Base-by-base conservation (phyloP, 257 asterid species). In the Lycium barbarum region DNA sequence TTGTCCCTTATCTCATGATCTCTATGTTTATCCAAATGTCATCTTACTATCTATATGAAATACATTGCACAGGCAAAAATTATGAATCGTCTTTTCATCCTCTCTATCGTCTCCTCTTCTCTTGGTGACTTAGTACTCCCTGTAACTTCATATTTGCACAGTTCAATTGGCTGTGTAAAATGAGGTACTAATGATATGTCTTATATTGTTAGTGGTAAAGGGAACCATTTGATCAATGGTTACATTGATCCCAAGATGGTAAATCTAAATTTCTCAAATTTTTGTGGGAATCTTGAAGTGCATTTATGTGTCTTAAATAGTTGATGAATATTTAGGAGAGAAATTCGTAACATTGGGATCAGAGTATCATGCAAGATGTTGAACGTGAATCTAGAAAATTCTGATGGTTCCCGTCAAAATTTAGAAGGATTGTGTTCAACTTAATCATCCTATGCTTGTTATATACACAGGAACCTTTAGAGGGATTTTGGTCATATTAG, bases 81-180 rank as follows among this genome's bases (percentile, higher is more conserved):
- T 26, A 40, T 8, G 51, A 40, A 18, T 36, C 38, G 8, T 72
- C 57, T 72, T 43, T 43, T 72, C 33, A n/a, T 72, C 9, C 17
- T 43, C 55, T 4, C 18, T 43, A 47, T 74, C 11, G 20, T 49
- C 22, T 74, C 38, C 62, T 74, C 43, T 74, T 74, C 81, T 49
- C 81, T 74, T 74, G 62, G 22, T 4, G 81, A 49, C 62, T 74
- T 74, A 22, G 43, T 20, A 20, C 61, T 74, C 81, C 81, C 81
- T 74, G 6, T 74, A 74, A 20, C 12, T 22, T 47, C 2, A 4
- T 47, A 20, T n/a, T 72, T 0, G 2, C 38, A n/a, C 55, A 20
- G 36, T 72, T n/a, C 38, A 72, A 20, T 74, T 49, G 36, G 20
- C n/a, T 22, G 81, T 74, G 62, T 49, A 22, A 26, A 73, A 26